Percentiles rank a stretch among this genome's conserved stretches.
phyloP scores from a whole-genome alignment of 2,329 filamentous ascomycete species.

The Davidsoniella australis region DNA sequence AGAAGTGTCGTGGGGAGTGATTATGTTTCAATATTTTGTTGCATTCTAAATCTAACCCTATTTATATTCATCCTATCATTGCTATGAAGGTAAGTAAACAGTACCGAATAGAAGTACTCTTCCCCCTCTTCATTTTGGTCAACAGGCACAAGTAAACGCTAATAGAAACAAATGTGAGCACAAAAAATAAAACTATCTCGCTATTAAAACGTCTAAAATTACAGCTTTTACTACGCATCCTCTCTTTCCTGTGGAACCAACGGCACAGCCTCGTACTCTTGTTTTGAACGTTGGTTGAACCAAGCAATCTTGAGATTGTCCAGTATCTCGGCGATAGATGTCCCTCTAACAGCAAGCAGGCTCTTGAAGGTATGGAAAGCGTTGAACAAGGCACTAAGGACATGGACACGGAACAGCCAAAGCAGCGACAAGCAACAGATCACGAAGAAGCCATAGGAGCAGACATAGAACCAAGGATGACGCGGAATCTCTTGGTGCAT shows the following conservation, averaged over 20 bases:
- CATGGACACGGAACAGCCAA: not conserved
- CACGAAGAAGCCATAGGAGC: not conserved
- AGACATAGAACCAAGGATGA: conserved; percentile 3
- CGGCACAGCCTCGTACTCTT: conserved; percentile 7
- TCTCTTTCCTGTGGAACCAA: conserved; percentile 2
- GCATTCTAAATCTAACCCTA: no score
- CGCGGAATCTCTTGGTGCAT: conserved; percentile 6
- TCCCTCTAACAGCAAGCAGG: not conserved
- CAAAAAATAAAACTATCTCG: no score
- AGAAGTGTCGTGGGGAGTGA: no score
- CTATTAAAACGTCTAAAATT: no score
- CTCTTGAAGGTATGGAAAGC: no score
- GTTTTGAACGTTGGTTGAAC: not conserved
- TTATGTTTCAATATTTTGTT: no score
- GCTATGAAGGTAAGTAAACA: no score
- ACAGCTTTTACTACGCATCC: not conserved
- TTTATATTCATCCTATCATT: no score
- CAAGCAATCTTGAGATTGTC: not conserved
- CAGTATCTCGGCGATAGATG: not conserved
- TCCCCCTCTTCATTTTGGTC: no score
- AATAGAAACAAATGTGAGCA: no score
- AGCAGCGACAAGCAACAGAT: not conserved
- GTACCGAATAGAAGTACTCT: no score
- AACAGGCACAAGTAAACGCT: no score
- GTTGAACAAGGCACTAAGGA: not conserved